Conservation (phyloP, 805 yeast species). For the Monosporozyma yasuniensis region DNA sequence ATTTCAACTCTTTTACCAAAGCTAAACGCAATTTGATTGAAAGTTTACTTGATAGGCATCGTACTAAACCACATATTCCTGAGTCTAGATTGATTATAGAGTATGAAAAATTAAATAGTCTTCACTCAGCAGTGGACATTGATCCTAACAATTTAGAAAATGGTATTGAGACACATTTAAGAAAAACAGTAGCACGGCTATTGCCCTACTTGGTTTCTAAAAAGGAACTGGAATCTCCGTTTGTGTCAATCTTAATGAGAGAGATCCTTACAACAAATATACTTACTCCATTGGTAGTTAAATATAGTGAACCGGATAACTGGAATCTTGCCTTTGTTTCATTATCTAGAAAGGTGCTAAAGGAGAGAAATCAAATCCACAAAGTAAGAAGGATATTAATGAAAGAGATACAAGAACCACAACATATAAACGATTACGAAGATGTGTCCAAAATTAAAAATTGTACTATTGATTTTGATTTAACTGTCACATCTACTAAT, state of each 20-base stretch:
- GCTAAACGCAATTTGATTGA: background rate
- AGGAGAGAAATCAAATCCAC: conserved; percentile 67
- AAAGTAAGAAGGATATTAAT: conserved; percentile 61
- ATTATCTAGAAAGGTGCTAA: conserved; percentile 52
- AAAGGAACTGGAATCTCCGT: conserved; percentile 36
- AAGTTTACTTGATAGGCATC: background rate
- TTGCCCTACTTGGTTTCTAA: conserved; percentile 44
- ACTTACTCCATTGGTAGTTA: conserved; percentile 39
- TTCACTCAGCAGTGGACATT: conserved; percentile 50
- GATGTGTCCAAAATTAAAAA: background rate
- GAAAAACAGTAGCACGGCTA: conserved; percentile 31
- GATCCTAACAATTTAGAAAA: conserved; percentile 29
- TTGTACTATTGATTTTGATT: conserved; percentile 8
- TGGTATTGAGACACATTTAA: conserved; percentile 44
- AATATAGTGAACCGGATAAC: conserved; percentile 64
- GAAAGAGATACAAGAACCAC: conserved; percentile 40
- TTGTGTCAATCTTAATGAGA: conserved; percentile 42
- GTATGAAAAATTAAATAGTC: conserved; percentile 30
- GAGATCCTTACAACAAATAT: conserved; percentile 59
- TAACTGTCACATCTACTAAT: conserved; percentile 7
- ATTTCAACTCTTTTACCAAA: conserved; percentile 33
- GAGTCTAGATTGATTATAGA: conserved; percentile 37
- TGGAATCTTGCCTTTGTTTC: conserved; percentile 60
- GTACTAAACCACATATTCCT: conserved; percentile 4
- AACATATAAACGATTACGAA: conserved; percentile 1